Base-by-base conservation (phyloP, 2,329 filamentous ascomycete species). In the Sporothrix brasiliensis region DNA sequence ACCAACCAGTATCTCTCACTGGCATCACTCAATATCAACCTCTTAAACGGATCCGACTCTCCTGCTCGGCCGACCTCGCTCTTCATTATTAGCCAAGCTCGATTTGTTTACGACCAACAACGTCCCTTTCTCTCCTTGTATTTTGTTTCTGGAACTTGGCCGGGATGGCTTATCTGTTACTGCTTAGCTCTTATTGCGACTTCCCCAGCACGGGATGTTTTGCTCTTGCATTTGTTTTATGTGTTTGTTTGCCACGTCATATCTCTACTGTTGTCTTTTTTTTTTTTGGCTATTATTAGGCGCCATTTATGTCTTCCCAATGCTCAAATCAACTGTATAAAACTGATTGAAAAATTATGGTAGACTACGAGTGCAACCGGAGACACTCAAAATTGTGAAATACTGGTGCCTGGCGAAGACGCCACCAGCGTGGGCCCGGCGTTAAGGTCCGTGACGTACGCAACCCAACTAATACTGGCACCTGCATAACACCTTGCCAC, bases 381-480 rank as follows among this genome's bases (percentile, higher is more conserved):
- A 44, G 41, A 3, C 7, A 44, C 41, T 44, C 41, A 14, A 1
- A 44, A 21, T n/a, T 16, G 49, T n/a, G 13, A 52, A 68, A 70
- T 68, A 27, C 69, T 70, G 65, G 39, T 70, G 69, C 69, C 69
- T 70, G 69, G 65, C 52, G 21, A 44, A 11, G 30, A 56, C 27
- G 52, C 53, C 53, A 39, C 24, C 53, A 10, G 61, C 44, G 54
- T 21, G 54, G 54, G 16, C 10, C 50, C 63, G 63, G 61, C 63
- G 63, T 41, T 66, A 47, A 52, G 4, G 0, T 16, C 27, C 54
- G 69, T 70, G 69, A 70, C 63, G 61, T 67, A 70, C 61, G 52
- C 60, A 53, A 19, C 34, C 14, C 34, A 34, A 50, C 34, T 14
- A 61, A 19, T 6, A 21, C 53, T 30, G 34, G 30, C 54, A 41